phyloP scores from a whole-genome alignment of 1,139 yeast species.

The Saccharomycopsis hybrid region DNA sequence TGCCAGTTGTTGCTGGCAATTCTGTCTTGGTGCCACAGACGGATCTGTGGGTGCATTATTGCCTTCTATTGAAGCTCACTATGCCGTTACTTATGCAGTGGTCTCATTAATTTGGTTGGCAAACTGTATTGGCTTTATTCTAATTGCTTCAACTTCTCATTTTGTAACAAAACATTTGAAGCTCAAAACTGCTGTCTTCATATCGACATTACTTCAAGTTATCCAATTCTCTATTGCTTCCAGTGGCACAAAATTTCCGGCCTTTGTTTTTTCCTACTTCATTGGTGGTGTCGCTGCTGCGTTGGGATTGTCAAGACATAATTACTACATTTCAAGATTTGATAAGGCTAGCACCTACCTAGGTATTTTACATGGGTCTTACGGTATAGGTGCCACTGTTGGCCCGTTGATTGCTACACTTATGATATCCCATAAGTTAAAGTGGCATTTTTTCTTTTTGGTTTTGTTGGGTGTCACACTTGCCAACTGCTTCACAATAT shows the following conservation, averaged over 20 bases:
- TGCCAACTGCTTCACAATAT: constrained; percentile 29
- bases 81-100: constrained; percentile 34
- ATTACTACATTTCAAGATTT: constrained; percentile 48
- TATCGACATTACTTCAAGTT: constrained; percentile 20
- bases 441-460: constrained; percentile 50
- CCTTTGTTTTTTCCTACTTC: constrained; percentile 47
- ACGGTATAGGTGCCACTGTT: constrained; percentile 59
- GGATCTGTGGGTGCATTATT: constrained; percentile 41
- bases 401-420: constrained; percentile 55
- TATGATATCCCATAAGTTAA: constrained; percentile 40
- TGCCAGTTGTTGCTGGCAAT: constrained; percentile 32
- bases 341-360: constrained; percentile 43
- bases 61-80: constrained; percentile 37
- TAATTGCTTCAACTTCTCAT: constrained; percentile 33
- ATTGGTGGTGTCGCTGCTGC: constrained; percentile 59
- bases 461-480: constrained; percentile 39
- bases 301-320: constrained; percentile 47
- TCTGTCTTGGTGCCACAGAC: constrained; percentile 33
- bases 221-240: constrained; percentile 27
- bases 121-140: constrained; percentile 37
- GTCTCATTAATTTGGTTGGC: constrained; percentile 42
- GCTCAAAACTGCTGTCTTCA: background rate
- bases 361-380: constrained; percentile 51
- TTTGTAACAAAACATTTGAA: constrained; percentile 26
- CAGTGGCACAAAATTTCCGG: constrained; percentile 29